Evolutionary conservation across 1,284 basidiomycete species (phyloP).

Genomic region (Fomitopsis pinicola): DNA sequence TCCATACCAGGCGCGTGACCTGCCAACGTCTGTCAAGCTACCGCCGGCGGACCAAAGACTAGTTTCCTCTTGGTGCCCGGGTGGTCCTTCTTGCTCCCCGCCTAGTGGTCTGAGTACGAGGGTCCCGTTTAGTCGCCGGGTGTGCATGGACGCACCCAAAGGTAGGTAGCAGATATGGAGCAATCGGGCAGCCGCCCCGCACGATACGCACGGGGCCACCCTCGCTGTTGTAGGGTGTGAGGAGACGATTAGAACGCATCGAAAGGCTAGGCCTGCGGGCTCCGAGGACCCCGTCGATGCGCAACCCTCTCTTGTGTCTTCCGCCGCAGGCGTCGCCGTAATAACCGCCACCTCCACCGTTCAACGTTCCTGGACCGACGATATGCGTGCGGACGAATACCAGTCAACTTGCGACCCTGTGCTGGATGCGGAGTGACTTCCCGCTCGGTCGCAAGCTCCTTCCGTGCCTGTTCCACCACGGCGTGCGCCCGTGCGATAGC

Average conservation of each 20-base stretch:
- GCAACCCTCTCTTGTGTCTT: neutral
- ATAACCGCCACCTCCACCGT: constrained; percentile 17
- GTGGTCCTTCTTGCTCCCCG: neutral
- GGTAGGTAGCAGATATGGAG: neutral
- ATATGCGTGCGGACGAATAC: constrained; percentile 9
- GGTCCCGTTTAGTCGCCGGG: neutral
- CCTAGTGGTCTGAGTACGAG: neutral
- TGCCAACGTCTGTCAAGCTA: neutral
- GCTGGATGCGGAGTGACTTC: constrained; percentile 16
- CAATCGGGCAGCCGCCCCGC: neutral
- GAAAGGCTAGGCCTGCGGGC: neutral
- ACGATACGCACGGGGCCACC: neutral
- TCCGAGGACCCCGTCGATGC: neutral
- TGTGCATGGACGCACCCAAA: neutral
- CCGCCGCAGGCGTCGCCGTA: constrained; percentile 14
- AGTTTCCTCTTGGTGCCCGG: neutral
- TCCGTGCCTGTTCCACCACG: constrained; percentile 20
- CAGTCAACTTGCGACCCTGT: constrained; percentile 10
- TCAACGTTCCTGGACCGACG: constrained; percentile 8
- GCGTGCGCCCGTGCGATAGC: constrained; percentile 9
- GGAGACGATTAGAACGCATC: neutral
- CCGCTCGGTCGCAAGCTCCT: constrained; percentile 23
- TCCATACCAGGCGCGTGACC: neutral
- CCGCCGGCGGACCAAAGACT: neutral
- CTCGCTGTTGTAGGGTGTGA: neutral